Evolutionary conservation across 2,329 filamentous ascomycete genomes (phyloP), one percentile per base, ranked within the genome.

Genomic region (Aspergillus fructus): DNA sequence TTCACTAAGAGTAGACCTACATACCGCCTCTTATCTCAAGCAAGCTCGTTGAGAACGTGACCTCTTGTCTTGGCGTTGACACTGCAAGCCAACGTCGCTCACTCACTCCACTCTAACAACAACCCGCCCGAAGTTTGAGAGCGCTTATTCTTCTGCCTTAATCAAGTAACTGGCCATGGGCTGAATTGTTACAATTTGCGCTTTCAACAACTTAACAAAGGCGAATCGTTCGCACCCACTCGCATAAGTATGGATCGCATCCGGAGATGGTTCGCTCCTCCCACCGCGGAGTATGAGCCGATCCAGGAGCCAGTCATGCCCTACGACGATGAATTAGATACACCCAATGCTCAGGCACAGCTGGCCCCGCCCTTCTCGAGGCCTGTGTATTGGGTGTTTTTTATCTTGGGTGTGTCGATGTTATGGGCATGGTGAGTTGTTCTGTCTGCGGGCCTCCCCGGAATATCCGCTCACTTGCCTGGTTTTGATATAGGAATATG

Each of bases 341-440:
- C 45, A 15, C 53, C 52, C 56, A 63, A 47, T 42, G 58, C 53
- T 19, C 49, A 57, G 43, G 30, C 17, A 39, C 56, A 49, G 17
- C 51, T 62, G 7, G 59, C 52, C 34, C 37, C 64, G 39, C 65
- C 62, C 2, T 96, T 96, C 77, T 96, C 91, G 61, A 92, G 89
- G 86, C 70, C 90, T 37, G 90, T 96, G 72, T 99, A 97, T 76
- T 79, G 77, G 66, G 88, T 96, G 70, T 97, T 97, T 74, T 80
- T 89, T 55, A 78, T 96, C 50, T 80, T 97, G 24, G 94, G 94
- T 50, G 82, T 96, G 56, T 90, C 93, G 52, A 97, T 97, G 94
- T 82, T 97, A 45, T 97, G 93, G 93, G 92, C 93, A 55, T 97
- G 93, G 93, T 96, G 84, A 65, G 84, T 67, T 55, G 30, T 49